Conservation (phyloP, 164 flowering plant species). For the Tinospora cordifolia region DNA sequence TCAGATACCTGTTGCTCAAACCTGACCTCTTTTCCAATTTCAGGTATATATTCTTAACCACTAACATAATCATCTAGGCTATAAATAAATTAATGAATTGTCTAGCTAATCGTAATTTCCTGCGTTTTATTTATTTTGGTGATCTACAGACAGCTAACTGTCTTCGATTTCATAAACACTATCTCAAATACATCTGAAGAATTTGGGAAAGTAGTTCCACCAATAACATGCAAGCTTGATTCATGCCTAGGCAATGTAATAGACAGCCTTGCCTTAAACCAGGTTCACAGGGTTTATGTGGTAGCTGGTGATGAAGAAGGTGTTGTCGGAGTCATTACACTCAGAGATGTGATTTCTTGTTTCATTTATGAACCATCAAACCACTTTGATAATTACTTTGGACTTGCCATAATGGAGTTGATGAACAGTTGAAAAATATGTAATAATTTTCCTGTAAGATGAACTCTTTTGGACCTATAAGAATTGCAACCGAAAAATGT, state of each 20-base stretch:
- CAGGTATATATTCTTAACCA: conserved; percentile 48
- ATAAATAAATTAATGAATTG: too few relatives aligned
- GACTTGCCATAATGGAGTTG: conserved; percentile 47
- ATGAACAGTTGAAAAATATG: conserved; percentile 29
- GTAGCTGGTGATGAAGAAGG: conserved; percentile 35
- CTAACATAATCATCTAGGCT: too few relatives aligned
- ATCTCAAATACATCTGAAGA: conserved; percentile 33
- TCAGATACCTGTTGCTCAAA: conserved; percentile 64
- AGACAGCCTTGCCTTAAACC: conserved; percentile 53
- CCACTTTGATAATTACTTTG: conserved; percentile 53
- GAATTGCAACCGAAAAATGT: too few relatives aligned
- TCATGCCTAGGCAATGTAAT: conserved; percentile 54
- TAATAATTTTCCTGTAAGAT: too few relatives aligned
- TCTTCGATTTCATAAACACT: conserved; percentile 51
- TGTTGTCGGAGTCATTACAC: conserved; percentile 71
- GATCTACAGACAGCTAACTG: conserved; percentile 63
- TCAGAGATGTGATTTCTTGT: conserved; percentile 89
- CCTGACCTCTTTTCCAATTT: conserved; percentile 74
- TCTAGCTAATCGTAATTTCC: not conserved
- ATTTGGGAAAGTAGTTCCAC: conserved; percentile 34
- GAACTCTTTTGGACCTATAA: too few relatives aligned
- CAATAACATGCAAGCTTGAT: conserved; percentile 58
- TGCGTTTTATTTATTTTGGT: not conserved
- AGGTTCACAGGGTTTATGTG: conserved; percentile 69
- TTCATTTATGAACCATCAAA: conserved; percentile 75